A percentile compares a stretch with the other conserved stretches of the same genome.
These are phyloP conservation scores for Flaveria bidentis DNA, from an alignment of 129 eudicot species.

Conservation along the genomic window DNA sequence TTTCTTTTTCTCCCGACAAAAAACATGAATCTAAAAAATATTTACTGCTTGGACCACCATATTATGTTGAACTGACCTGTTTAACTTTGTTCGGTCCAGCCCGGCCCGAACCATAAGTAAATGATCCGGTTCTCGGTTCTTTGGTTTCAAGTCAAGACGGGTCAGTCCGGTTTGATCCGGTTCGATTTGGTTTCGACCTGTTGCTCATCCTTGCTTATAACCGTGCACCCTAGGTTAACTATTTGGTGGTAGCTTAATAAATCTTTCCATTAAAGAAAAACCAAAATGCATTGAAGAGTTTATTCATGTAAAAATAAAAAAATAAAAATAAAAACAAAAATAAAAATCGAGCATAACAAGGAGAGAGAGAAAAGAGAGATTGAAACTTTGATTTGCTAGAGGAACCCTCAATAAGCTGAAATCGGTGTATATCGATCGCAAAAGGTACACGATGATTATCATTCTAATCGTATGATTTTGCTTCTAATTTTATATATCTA, in stretches of 20 bases:
- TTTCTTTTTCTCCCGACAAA: no score
- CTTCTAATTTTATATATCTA: constrained; percentile 7
- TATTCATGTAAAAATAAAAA: not conserved
- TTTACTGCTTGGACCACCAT: no score
- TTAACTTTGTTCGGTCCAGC: no score
- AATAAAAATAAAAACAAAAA: not conserved
- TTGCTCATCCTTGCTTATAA: no score
- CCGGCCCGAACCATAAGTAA: no score
- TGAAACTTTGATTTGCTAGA: constrained; percentile 35
- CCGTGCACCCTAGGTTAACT: no score
- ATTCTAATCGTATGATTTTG: not conserved
- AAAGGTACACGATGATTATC: constrained; percentile 28
- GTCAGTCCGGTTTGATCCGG: no score
- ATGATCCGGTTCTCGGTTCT: no score
- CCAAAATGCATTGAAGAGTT: constrained; percentile 9
- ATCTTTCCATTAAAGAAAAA: not conserved
- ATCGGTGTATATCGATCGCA: constrained; percentile 31
- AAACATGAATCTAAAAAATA: no score
- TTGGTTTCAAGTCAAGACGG: no score
- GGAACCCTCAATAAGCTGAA: constrained; percentile 26
- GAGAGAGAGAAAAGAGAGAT: constrained; percentile 12
- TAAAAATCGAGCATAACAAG: constrained; percentile 13
- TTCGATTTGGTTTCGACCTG: no score
- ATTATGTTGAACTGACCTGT: no score
- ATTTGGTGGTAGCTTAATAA: not conserved